phyloP scores from a whole-genome alignment of 2,329 filamentous ascomycete genomes.

The Neophaeococcomyces aloes region DNA sequence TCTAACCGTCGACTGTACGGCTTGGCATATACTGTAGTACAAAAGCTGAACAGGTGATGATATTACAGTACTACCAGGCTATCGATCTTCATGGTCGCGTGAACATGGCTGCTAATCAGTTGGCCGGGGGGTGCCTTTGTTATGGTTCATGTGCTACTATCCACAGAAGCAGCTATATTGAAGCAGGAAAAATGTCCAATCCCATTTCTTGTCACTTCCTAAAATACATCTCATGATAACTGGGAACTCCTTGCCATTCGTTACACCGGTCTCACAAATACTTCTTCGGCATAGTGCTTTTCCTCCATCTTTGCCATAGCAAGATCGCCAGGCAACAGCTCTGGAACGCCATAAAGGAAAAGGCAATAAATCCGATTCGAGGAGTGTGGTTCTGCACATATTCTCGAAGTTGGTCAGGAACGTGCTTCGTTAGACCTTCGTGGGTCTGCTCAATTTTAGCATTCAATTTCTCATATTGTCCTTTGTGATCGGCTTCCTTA shows the following conservation, averaged over 20 bases:
- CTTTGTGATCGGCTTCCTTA: constrained; percentile 39
- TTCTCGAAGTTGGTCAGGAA: constrained; percentile 32
- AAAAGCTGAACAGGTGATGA: no score
- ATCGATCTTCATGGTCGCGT: no score
- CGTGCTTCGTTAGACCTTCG: constrained; percentile 39
- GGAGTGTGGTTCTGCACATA: constrained; percentile 30
- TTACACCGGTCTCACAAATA: constrained; percentile 50
- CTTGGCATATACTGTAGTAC: no score
- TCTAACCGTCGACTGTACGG: no score
- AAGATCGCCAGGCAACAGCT: constrained; percentile 59
- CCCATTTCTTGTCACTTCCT: background rate
- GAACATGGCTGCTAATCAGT: no score
- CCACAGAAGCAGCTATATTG: no score
- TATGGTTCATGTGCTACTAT: no score
- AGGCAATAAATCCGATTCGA: constrained; percentile 53
- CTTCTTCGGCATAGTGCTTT: constrained; percentile 74
- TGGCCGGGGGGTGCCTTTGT: no score
- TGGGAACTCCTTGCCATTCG: background rate
- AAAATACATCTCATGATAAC: background rate
- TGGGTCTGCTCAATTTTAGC: constrained; percentile 45
- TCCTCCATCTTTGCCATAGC: constrained; percentile 67
- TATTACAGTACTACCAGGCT: no score
- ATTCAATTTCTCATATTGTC: constrained; percentile 45
- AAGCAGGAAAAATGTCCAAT: no score
- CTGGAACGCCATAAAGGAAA: constrained; percentile 66